A percentile compares a stretch with the other conserved stretches of the same genome.
phyloP scores from a whole-genome alignment of 495 filamentous ascomycete species.

The Copromyces sp. region DNA sequence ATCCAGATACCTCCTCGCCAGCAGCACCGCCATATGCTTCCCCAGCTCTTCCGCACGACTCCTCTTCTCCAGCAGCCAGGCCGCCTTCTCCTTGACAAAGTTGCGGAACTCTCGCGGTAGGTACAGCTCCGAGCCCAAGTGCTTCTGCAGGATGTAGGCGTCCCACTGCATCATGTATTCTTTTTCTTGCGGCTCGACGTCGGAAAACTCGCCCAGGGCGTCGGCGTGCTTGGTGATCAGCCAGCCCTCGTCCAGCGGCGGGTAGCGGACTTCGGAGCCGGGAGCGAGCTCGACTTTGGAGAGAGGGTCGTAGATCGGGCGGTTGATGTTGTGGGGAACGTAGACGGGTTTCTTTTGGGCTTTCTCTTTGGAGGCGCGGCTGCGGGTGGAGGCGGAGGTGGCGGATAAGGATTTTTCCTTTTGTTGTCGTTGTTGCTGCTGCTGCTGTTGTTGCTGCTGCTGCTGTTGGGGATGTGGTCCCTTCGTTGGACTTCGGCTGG shows the following conservation, averaged over 20 bases:
- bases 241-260: slow-evolving; percentile 37
- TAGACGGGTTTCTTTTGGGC: slow-evolving; percentile 13
- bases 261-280: slow-evolving; percentile 32
- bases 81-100: slow-evolving; percentile 33
- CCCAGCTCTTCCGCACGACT: slow-evolving; percentile 34
- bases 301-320: slow-evolving; percentile 41
- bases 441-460: background rate
- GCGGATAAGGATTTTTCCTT: background rate
- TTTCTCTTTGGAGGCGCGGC: background rate
- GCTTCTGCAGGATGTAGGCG: slow-evolving; percentile 34
- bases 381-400: slow-evolving; percentile 1
- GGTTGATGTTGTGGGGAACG: slow-evolving; percentile 35
- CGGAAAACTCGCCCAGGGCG: slow-evolving; percentile 39
- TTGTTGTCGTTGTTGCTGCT: background rate
- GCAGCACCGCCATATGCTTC: slow-evolving; percentile 34
- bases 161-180: slow-evolving; percentile 45
- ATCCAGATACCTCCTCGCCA: slow-evolving; percentile 30
- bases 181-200: slow-evolving; percentile 38
- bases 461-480: background rate
- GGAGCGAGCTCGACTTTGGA: slow-evolving; percentile 38
- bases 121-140: slow-evolving; percentile 36
- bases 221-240: slow-evolving; percentile 43
- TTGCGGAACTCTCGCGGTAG: slow-evolving; percentile 33
- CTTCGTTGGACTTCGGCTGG: background rate
- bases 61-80: slow-evolving; percentile 32